Base-by-base conservation (phyloP, 2,329 filamentous ascomycete species). In the Fusarium nygamai region DNA sequence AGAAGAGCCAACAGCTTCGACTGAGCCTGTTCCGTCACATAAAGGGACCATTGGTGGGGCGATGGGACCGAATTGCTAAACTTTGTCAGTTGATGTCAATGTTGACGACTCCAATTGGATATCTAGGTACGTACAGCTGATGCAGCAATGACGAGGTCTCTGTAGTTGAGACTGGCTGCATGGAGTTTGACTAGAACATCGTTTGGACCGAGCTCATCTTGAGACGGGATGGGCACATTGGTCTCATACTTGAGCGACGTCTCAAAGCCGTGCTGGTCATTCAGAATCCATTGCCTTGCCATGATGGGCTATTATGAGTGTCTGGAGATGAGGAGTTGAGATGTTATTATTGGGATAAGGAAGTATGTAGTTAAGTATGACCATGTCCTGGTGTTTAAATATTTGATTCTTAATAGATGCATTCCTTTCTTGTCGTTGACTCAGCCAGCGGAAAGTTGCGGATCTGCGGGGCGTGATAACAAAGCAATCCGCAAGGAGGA, bases 141-240 rank as follows among this genome's bases (percentile, higher is more conserved):
- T 6, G 51, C 80, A 1, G 84, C 82, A 58, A 88, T 86, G 22
- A 83, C 80, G 14, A 88, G 74, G 38, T 88, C 86, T 31, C 86
- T 82, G 67, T 87, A 87, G 69, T 88, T 88, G 58, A 88, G 78
- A 19, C 85, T 85, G 2, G 84, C 86, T 8, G 83, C 86, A n/a
- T 84, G 77, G 4, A 88, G 82, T 79, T 90, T 89, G 73, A 92
- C 88, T 9, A 92, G 83, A 9, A 92, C 89, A 53, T 92, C 89
- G 60, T 87, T 85, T 50, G 90, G 86, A 6, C 87, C 89, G 5
- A 91, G 75, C 63, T 87, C 80, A 20, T 67, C 38, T 44, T 65
- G 17, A 0, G 50, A 51, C 1, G 73, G 66, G 1, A 77, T 34
- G 22, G 17, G 59, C 24, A 79, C 39, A 24, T 80, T 70, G 14